Conservation (phyloP, 179 eudicot species). For the Amaranthus tricolor region DNA sequence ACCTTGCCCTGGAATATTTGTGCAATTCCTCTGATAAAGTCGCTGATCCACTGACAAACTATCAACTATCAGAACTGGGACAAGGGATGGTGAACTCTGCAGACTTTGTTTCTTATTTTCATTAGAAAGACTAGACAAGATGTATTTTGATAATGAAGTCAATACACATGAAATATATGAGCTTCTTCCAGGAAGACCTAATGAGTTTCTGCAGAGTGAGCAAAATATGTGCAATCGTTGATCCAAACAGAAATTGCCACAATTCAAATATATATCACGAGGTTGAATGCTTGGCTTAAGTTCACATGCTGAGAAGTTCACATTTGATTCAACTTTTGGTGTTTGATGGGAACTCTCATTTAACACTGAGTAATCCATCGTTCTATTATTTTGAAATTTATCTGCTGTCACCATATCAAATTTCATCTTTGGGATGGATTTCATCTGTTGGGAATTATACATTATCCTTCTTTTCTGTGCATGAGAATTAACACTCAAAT, state of each 20-base stretch:
- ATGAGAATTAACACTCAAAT: constrained; percentile 68
- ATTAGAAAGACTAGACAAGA: constrained; percentile 45
- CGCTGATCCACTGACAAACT: constrained; percentile 48
- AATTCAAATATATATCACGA: constrained; percentile 23
- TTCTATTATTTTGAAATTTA: constrained; percentile 23
- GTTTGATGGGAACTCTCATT: constrained; percentile 23
- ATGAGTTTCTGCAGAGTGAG: constrained; percentile 57
- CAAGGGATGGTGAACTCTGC: constrained; percentile 24
- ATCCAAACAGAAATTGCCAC: constrained; percentile 32
- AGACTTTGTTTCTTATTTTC: constrained; percentile 27
- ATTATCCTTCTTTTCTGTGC: constrained; percentile 61
- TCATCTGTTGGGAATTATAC: constrained; percentile 33
- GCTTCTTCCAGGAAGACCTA: constrained; percentile 60
- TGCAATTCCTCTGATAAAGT: constrained; percentile 34
- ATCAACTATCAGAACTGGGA: constrained; percentile 51
- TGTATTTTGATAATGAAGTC: constrained; percentile 50
- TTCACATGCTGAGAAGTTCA: constrained; percentile 28
- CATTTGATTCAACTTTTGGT: constrained; percentile 20
- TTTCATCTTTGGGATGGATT: constrained; percentile 30
- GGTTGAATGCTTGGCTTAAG: constrained; percentile 18
- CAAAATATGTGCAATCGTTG: constrained; percentile 54
- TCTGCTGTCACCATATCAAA: constrained; percentile 33
- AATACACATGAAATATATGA: constrained; percentile 42
- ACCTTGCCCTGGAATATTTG: constrained; percentile 53
- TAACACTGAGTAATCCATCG: constrained; percentile 28